A percentile compares a stretch with the other conserved stretches of the same genome.
Evolutionary conservation across 495 filamentous ascomycete species (phyloP).

Genomic region (Aspergillus nidulans): DNA sequence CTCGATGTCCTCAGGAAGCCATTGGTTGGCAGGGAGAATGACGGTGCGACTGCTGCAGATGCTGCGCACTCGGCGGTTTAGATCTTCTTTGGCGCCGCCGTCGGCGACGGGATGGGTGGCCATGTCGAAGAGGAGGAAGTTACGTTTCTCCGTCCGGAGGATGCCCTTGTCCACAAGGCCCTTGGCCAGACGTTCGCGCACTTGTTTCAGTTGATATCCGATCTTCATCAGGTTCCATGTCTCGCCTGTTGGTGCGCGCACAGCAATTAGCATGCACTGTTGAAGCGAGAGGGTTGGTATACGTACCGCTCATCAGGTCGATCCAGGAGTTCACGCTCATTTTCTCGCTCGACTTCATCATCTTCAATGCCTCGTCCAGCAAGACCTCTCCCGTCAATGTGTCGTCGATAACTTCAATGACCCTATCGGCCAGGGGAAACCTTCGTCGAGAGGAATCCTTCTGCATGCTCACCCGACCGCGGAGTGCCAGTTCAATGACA

Average conservation of each 20-base stretch:
- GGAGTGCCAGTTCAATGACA: conserved; percentile 92
- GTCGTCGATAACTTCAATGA: conserved; percentile 96
- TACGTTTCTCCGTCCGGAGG: conserved; percentile 95
- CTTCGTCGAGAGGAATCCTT: conserved; percentile 89
- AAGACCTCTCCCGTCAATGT: conserved; percentile 96
- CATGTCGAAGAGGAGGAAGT: conserved; percentile 99
- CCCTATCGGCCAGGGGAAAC: conserved; percentile 85
- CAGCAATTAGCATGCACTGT: neutral
- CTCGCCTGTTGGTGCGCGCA: conserved; percentile 59
- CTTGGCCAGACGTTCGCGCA: conserved; percentile 94
- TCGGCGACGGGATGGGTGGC: conserved; percentile 98
- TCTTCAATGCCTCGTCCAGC: conserved; percentile 96
- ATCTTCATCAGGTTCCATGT: conserved; percentile 99
- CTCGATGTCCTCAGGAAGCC: conserved; percentile 89
- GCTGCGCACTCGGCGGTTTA: conserved; percentile 85
- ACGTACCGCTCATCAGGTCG: conserved; percentile 92
- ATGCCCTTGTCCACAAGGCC: conserved; percentile 99
- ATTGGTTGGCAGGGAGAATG: conserved; percentile 74
- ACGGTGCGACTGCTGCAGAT: conserved; percentile 91
- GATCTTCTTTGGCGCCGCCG: conserved; percentile 94
- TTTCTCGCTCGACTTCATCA: conserved; percentile 99
- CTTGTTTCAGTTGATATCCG: conserved; percentile 98
- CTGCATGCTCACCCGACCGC: conserved; percentile 96
- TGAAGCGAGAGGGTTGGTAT: neutral
- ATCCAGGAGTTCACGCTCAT: conserved; percentile 99